phyloP scores from a whole-genome alignment of 345 rosid genomes.

The Anacardium occidentale region DNA sequence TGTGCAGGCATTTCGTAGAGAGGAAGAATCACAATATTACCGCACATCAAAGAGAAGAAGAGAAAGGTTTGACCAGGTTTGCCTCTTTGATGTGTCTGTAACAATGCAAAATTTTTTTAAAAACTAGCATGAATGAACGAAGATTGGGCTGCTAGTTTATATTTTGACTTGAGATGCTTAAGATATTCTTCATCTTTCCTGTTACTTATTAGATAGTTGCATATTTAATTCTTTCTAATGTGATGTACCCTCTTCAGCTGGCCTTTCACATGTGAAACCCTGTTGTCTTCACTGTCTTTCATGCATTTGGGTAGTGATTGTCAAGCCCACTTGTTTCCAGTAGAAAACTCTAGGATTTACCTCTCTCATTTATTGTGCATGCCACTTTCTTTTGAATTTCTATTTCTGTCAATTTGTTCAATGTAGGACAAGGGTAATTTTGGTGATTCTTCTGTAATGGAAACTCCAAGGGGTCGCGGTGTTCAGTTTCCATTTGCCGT shows the following conservation, averaged over 20 bases:
- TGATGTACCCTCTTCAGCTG: neutral
- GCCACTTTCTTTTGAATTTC: neutral
- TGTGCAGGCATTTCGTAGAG: conserved; percentile 76
- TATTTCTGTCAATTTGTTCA: neutral
- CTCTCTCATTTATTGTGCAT: neutral
- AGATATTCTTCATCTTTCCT: neutral
- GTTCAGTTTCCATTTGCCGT: conserved; percentile 88
- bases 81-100: conserved; percentile 11
- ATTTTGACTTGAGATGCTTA: conserved; percentile 3
- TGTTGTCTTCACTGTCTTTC: neutral
- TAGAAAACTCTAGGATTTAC: neutral
- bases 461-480: conserved; percentile 62
- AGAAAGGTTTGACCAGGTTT: conserved; percentile 85
- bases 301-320: neutral
- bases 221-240: neutral
- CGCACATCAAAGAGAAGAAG: conserved; percentile 74
- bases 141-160: neutral
- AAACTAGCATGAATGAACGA: neutral
- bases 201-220: neutral
- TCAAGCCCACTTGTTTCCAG: neutral
- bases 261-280: neutral
- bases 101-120: neutral
- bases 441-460: conserved; percentile 44
- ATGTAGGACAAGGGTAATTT: conserved; percentile 68
- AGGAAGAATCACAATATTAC: conserved; percentile 58